phyloP scores from a whole-genome alignment of 192 early-diverging fungal genomes.

The Pilobolus umbonatus region DNA sequence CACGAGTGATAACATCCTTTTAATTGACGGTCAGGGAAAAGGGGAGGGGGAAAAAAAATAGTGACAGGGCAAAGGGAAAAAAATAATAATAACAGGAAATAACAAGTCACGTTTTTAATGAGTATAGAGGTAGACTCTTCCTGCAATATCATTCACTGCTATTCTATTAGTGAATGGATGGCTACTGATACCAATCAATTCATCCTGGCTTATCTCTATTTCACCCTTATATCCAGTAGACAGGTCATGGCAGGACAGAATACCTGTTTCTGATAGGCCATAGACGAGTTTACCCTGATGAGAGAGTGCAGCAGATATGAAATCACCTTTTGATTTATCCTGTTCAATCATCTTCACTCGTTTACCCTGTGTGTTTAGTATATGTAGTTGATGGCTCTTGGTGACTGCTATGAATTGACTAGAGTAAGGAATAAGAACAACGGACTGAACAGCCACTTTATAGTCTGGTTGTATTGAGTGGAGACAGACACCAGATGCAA shows the following conservation, averaged over 20 bases:
- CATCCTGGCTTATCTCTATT: slow-evolving; percentile 45
- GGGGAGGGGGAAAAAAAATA: too few relatives aligned
- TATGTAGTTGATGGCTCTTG: slow-evolving; percentile 62
- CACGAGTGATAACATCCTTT: too few relatives aligned
- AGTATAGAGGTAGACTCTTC: slow-evolving; percentile 53
- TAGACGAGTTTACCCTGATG: slow-evolving; percentile 79
- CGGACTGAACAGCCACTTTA: slow-evolving; percentile 49
- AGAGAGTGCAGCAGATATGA: slow-evolving; percentile 55
- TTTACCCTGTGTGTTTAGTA: slow-evolving; percentile 60
- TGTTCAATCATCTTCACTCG: slow-evolving; percentile 45
- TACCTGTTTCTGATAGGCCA: slow-evolving; percentile 64
- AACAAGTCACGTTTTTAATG: too few relatives aligned
- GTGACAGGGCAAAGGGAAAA: too few relatives aligned
- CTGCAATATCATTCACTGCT: slow-evolving; percentile 60
- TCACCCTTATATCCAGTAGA: slow-evolving; percentile 50
- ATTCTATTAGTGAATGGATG: slow-evolving; percentile 85
- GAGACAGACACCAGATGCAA: slow-evolving; percentile 56
- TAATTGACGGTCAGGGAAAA: too few relatives aligned
- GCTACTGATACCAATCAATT: slow-evolving; percentile 68
- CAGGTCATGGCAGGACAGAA: slow-evolving; percentile 61
- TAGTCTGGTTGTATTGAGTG: slow-evolving; percentile 40
- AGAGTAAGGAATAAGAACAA: slow-evolving; percentile 59
- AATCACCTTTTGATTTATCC: slow-evolving; percentile 39
- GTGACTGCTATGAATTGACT: slow-evolving; percentile 74
- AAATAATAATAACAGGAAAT: too few relatives aligned